Base-by-base conservation (phyloP, 345 rosid genomes). In the Geranium rotundifolium region DNA sequence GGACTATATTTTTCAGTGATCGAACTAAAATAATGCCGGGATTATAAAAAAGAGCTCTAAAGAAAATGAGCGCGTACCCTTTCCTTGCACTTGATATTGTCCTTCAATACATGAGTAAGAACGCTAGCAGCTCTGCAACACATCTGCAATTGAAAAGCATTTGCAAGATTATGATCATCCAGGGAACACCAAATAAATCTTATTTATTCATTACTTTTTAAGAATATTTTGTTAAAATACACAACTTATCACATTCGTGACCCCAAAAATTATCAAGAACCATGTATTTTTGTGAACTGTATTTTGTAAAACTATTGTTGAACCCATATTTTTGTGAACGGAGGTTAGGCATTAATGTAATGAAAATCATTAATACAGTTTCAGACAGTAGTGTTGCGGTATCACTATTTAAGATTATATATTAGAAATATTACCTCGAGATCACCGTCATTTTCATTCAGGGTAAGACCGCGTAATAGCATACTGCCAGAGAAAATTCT, bases 91-190 rank as follows among this genome's bases (percentile, higher is more conserved):
- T 63, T 89, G 61, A 60, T 66, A 72, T 90, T 95, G 78, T 81
- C 89, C 82, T 81, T 78, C 50, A 95, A 76, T 57, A 95, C 67
- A 77, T 95, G 91, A 64, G 97, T 88, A 65, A 95, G 88, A 54
- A 90, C 86, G 74, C 93, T 90, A 50, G 99, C 96, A 77, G 97
- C 95, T 75, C 99, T 82, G 84, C 96, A 81, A 77, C 95, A 90
- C 67, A 79, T 84, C 99, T 95, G 83, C 67, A 71, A 37, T 63
- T 67, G 76, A 57, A 75, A 71, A 74, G 34, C 27, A 71, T 59
- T 29, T 46, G 34, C 56, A 19, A 12, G 27, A 23, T 23, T 23
- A 23, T 2, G 27, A 23, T 23, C 27, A 23, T 23, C 27, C 27
- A 2, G 2, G 1, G 2, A 23, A 23, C 27, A 23, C 27, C 27